Conservation (phyloP, 495 filamentous ascomycete genomes). For the Daldinia caldariorum region DNA sequence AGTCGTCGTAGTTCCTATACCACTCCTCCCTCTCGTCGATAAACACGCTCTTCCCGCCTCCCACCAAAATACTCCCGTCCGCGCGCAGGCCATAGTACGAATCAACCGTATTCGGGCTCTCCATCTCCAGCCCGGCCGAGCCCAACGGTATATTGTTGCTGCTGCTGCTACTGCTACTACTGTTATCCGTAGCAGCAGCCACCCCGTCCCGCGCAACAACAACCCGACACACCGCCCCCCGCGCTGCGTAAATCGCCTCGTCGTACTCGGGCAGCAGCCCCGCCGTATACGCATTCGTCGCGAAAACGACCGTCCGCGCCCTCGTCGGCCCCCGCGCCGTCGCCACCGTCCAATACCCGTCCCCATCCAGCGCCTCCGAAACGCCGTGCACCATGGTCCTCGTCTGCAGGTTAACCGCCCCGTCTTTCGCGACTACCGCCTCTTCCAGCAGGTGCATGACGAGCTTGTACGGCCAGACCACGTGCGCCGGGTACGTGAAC, state of each 20-base stretch:
- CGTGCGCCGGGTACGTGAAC: slow-evolving; percentile 49
- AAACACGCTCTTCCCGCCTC: slow-evolving; percentile 57
- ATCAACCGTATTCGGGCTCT: slow-evolving; percentile 31
- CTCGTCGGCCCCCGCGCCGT: slow-evolving; percentile 60
- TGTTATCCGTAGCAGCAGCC: no score
- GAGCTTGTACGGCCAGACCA: slow-evolving; percentile 66
- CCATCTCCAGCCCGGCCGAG: slow-evolving; percentile 18
- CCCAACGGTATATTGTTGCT: slow-evolving; percentile 7
- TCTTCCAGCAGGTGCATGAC: slow-evolving; percentile 62
- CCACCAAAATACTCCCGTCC: slow-evolving; percentile 64
- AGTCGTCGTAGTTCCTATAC: slow-evolving; percentile 63
- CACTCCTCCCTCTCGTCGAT: slow-evolving; percentile 50
- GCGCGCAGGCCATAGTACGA: slow-evolving; percentile 60
- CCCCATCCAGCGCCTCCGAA: slow-evolving; percentile 34
- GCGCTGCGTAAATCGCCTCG: slow-evolving; percentile 65
- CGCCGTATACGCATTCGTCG: slow-evolving; percentile 71
- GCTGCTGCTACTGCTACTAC: no score
- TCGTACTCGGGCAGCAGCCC: slow-evolving; percentile 62
- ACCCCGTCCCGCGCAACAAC: background rate
- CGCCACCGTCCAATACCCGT: slow-evolving; percentile 55
- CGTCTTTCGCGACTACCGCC: slow-evolving; percentile 47
- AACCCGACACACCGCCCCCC: slow-evolving; percentile 48
- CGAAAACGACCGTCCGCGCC: slow-evolving; percentile 63
- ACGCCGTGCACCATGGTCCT: slow-evolving; percentile 45
- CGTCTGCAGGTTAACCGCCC: slow-evolving; percentile 48